phyloP scores from a whole-genome alignment of 2,329 filamentous ascomycete genomes.

The Colletotrichum sp. region DNA sequence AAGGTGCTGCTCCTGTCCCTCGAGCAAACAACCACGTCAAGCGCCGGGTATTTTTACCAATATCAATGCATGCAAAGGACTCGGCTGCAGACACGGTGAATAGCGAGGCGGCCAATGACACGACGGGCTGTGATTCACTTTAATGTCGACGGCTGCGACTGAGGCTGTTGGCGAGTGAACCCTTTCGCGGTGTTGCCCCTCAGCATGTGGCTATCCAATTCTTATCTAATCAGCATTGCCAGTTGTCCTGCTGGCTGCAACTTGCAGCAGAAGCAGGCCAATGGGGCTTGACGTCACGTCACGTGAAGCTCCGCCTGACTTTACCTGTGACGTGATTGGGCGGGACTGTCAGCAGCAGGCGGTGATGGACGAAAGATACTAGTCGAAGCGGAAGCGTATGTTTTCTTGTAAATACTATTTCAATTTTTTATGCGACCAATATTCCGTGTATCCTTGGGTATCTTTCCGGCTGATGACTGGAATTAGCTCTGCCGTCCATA shows the following conservation, averaged over 20 bases:
- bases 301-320: constrained; percentile 9
- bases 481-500: neutral
- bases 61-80: neutral
- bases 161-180: neutral
- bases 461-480: neutral
- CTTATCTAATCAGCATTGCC: constrained; percentile 4
- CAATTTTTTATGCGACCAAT: neutral
- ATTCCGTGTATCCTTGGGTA: neutral
- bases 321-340: neutral
- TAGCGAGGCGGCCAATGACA: neutral
- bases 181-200: neutral
- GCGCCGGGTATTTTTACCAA: neutral
- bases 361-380: neutral
- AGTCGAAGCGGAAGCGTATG: neutral
- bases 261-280: neutral
- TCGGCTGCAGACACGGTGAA: neutral
- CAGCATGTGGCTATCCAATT: neutral
- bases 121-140: neutral
- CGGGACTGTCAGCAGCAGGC: neutral
- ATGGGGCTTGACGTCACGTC: constrained; percentile 20
- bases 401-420: neutral
- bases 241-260: neutral
- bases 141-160: neutral
- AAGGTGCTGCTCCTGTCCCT: neutral
- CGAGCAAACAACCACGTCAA: neutral